Evolutionary conservation across 129 eudicot species (phyloP), one percentile per base, ranked within the genome.

Genomic region (Silybum marianum): DNA sequence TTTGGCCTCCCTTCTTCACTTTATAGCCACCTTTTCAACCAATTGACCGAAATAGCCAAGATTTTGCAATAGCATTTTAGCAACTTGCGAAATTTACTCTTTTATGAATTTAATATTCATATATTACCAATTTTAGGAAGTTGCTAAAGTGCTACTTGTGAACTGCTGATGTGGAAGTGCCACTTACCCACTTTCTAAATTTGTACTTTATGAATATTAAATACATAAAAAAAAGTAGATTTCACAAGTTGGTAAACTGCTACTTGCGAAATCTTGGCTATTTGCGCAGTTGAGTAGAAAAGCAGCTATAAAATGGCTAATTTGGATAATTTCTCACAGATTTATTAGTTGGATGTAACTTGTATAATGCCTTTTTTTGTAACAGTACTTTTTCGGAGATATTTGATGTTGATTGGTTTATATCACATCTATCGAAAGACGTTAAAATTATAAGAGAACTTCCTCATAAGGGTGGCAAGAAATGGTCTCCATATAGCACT

Each of bases 381-480:
- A 28, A 87, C 91, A 95, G 99, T 81, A 87, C 94, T 78, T 95
- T 95, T 30, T 86, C 94, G 7, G 97, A 92, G 84, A 95, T 95
- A 84, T 95, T 95, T 67, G 89, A 95, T 81, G 91, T 90, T 84
- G 93, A 90, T 79, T 90, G 97, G 99, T 95, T 95, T 82, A 92
- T 92, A 85, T 90, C 97, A 71, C 70, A 84, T 82, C 84, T 95
- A 69, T 79, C 91, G 38, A 85, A 81, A 66, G 99, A 95, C 82
- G 93, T 95, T 14, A 87, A 88, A 85, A 87, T 95, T 74, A 87
- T 95, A 72, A 88, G 88, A 81, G 92, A 89, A 78, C 97, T 95
- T 62, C 99, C 99, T 69, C 84, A 32, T 63, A 91, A 78, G 81
- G 88, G 92, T 68, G 95, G 92, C 46, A 88, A 72, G 78, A 77